Evolutionary conservation across 495 filamentous ascomycete genomes (phyloP).

Genomic region (Trichoderma gamsii): DNA sequence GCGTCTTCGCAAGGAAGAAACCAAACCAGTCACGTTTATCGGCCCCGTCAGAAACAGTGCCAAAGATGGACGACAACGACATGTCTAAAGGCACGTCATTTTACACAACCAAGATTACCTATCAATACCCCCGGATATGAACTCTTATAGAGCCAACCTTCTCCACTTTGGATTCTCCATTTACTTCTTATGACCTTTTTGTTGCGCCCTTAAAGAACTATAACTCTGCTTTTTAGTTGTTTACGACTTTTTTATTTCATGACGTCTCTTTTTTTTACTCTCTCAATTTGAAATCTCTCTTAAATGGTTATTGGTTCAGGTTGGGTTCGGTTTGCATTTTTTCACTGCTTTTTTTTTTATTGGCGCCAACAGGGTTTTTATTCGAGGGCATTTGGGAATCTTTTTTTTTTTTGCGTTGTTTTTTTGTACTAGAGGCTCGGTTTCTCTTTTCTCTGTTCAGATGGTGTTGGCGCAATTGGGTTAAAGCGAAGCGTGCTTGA

Average conservation of each 20-base stretch:
- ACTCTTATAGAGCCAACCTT: neutral
- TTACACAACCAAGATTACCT: neutral
- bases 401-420: neutral
- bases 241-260: slow-evolving; percentile 7
- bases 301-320: neutral
- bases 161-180: neutral
- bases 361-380: neutral
- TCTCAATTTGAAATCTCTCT: neutral
- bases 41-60: slow-evolving; percentile 30
- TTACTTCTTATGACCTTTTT: slow-evolving; percentile 6
- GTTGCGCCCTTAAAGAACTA: slow-evolving; percentile 12
- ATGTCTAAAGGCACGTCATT: neutral
- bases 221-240: slow-evolving; percentile 16
- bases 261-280: slow-evolving; percentile 12
- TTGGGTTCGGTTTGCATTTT: neutral
- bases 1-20: slow-evolving; percentile 40
- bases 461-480: neutral
- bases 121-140: neutral
- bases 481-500: slow-evolving; percentile 1
- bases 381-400: neutral
- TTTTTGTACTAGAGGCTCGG: slow-evolving; percentile 11
- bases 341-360: neutral
- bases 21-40: slow-evolving; percentile 43
- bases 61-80: slow-evolving; percentile 28
- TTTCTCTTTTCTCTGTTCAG: neutral